Evolutionary conservation across 2,329 filamentous ascomycete species (phyloP).

Genomic region (Aspergillus terreus): DNA sequence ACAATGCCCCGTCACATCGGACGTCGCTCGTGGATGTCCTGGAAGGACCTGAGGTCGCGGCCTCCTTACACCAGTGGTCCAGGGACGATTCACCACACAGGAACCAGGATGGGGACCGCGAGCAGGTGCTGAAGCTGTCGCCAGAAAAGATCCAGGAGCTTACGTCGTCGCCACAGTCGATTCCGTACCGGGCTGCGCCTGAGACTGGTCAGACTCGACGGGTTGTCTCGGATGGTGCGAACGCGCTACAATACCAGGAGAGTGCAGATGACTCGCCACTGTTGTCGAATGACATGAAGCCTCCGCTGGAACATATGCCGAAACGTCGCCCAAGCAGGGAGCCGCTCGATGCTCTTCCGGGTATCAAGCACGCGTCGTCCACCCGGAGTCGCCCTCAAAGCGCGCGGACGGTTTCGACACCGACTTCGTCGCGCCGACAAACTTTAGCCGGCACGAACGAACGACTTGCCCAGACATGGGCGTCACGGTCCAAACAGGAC

Average conservation of each 20-base stretch:
- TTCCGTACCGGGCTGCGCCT: slow-evolving; percentile 46
- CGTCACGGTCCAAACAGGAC: slow-evolving; percentile 32
- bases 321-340: slow-evolving; percentile 24
- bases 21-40: slow-evolving; percentile 29
- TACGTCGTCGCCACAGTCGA: slow-evolving; percentile 51
- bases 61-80: slow-evolving; percentile 20
- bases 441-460: slow-evolving; percentile 26
- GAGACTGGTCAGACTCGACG: slow-evolving; percentile 20
- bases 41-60: slow-evolving; percentile 22
- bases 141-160: slow-evolving; percentile 54
- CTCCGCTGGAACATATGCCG: slow-evolving; percentile 13
- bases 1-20: slow-evolving; percentile 10
- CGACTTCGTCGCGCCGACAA: slow-evolving; percentile 29
- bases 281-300: slow-evolving; percentile 27
- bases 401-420: slow-evolving; percentile 36
- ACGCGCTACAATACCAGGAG: slow-evolving; percentile 7
- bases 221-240: slow-evolving; percentile 18
- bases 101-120: slow-evolving; percentile 23
- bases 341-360: slow-evolving; percentile 23
- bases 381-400: slow-evolving; percentile 29
- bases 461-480: slow-evolving; percentile 29
- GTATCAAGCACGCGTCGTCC: slow-evolving; percentile 17
- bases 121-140: slow-evolving; percentile 48
- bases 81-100: slow-evolving; percentile 20
- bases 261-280: slow-evolving; percentile 13